phyloP scores from a whole-genome alignment of 139 green algal genomes.

The Coccomyxa sp. region DNA sequence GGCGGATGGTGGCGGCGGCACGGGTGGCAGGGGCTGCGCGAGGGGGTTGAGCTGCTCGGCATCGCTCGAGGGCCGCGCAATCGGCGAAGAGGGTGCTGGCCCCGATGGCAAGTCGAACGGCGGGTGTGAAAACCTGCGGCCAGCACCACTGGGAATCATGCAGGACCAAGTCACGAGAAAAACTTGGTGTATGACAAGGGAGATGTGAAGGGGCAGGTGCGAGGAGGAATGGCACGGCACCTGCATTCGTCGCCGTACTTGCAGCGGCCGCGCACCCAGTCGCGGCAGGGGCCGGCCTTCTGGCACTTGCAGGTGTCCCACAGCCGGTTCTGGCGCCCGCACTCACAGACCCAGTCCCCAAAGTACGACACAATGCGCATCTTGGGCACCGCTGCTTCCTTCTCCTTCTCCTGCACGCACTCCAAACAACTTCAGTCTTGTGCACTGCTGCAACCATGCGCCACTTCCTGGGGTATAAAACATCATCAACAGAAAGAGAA shows the following conservation, averaged over 20 bases:
- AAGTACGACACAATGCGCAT: constrained; percentile 41
- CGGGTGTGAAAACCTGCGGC: constrained; percentile 37
- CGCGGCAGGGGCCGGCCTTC: constrained; percentile 32
- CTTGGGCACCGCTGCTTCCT: constrained; percentile 2
- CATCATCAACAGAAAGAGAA: not conserved
- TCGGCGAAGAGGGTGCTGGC: constrained; percentile 1
- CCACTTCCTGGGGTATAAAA: not conserved
- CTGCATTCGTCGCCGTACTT: constrained; percentile 23
- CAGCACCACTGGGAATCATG: not conserved
- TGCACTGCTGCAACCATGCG: not conserved
- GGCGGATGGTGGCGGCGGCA: not conserved
- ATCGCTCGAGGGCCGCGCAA: constrained; percentile 6
- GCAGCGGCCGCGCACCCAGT: constrained; percentile 48
- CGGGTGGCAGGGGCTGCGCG: not conserved
- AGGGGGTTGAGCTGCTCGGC: not conserved
- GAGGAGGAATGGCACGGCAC: not conserved
- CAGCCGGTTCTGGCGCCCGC: constrained; percentile 25
- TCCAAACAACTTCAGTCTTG: not conserved
- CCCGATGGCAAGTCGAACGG: constrained; percentile 36
- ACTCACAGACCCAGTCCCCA: constrained; percentile 44
- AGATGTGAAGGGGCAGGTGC: not conserved
- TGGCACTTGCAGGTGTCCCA: constrained; percentile 45
- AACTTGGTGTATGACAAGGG: not conserved
- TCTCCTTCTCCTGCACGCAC: constrained; percentile 11
- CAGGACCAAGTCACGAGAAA: not conserved